Base-by-base conservation (phyloP, 495 filamentous ascomycete genomes). In the Trichoderma gamsii region DNA sequence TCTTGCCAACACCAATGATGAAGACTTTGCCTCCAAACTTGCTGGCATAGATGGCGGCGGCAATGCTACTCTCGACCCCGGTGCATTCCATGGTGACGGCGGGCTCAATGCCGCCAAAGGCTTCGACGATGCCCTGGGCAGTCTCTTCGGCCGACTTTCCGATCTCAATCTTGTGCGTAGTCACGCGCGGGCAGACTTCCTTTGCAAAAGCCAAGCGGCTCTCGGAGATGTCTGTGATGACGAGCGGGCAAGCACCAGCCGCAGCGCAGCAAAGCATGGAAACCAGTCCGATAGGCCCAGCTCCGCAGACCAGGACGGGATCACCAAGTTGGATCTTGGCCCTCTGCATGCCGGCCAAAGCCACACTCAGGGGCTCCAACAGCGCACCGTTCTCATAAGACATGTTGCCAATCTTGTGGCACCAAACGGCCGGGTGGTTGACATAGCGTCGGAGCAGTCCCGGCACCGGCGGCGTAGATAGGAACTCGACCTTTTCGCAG, bases 11-110 rank as follows among this genome's bases (percentile, higher is more conserved):
- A 32, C 93, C 93, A 71, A 95, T 92, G 61, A 97, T 88, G 73
- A 96, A 96, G 43, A 97, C 93, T 81, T 93, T 95, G 67, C 93
- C 93, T 68, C 92, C 93, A 72, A 96, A 97, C 77, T 93, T 92
- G 71, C 92, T 86, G 41, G 90, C 88, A 84, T 90, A 92, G 76
- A 97, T 93, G 59, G 92, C 91, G 43, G 91, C 85, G 25, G 86
- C 85, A 73, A 97, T 88, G 75, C 87, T 90, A 79, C 88, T 91
- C 81, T 97, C 92, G n/a, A 95, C 92, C 29, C 93, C 93, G 0
- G 93, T 96, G 79, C 93, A 97, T 79, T 97, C 93, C 74, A 97
- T 76, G 25, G 86, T 89, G 41, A 96, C 77, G 32, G 88, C 86
- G 0, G 92, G 91, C 76, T 93, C 87, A 72, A 92, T 81, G 23